Conservation (phyloP, 768 basidiomycete species). For the Phaeolepiota aurea region DNA sequence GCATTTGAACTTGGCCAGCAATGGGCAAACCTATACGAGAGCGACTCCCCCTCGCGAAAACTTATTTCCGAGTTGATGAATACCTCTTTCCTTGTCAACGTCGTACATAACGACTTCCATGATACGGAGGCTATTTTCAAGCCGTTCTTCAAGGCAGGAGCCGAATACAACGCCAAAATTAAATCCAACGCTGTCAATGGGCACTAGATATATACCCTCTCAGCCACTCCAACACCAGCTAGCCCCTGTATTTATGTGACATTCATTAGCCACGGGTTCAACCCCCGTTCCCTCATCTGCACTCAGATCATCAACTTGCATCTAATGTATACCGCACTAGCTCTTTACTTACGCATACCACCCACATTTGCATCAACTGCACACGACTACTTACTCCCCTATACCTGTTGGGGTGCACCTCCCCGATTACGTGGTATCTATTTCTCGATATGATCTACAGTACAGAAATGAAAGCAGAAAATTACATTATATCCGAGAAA, state of each 20-base stretch:
- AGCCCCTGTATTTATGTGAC: constrained; percentile 15
- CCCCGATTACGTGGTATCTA: no score
- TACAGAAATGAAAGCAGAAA: background rate
- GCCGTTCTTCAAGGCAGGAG: constrained; percentile 76
- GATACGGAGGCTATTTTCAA: constrained; percentile 76
- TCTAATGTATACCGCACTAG: constrained; percentile 3
- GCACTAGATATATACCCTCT: constrained; percentile 19
- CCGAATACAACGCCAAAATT: constrained; percentile 40
- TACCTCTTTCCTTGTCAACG: constrained; percentile 79
- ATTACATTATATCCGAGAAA: constrained; percentile 59
- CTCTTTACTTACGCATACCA: background rate
- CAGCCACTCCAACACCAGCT: constrained; percentile 3
- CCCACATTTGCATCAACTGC: constrained; percentile 7
- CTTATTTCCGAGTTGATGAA: constrained; percentile 78
- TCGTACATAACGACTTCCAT: constrained; percentile 96
- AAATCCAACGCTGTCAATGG: constrained; percentile 32
- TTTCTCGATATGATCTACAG: background rate
- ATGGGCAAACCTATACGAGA: constrained; percentile 85
- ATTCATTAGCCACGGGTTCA: constrained; percentile 60
- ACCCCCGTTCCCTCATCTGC: constrained; percentile 53
- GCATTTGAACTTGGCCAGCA: constrained; percentile 88
- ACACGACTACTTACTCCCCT: background rate
- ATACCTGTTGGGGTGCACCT: background rate
- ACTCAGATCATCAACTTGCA: constrained; percentile 1
- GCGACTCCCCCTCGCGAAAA: constrained; percentile 63